Evolutionary conservation across 306 rosid species (phyloP).

Genomic region (Malus asiatica): DNA sequence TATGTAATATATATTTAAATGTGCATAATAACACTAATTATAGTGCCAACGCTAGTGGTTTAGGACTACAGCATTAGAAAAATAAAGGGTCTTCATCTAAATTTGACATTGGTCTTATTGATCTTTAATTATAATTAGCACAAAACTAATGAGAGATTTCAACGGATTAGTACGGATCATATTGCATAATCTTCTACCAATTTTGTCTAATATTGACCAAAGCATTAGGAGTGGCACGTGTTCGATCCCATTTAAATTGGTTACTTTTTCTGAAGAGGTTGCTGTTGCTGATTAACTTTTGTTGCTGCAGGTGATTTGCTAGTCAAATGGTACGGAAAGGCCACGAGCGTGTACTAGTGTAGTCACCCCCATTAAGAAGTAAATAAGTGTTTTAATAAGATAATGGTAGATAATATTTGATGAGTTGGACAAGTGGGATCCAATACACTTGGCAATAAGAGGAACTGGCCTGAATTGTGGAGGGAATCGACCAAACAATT

Average conservation of each 20-base stretch:
- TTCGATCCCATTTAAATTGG: not conserved
- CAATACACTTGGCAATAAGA: not conserved
- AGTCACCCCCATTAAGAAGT: not conserved
- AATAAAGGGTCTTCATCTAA: too few species aligned
- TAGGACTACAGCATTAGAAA: too few species aligned
- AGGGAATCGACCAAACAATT: not conserved
- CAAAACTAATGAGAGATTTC: not conserved
- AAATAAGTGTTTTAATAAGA: not conserved
- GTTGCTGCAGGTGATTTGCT: not conserved
- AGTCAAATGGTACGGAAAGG: conserved; percentile 2
- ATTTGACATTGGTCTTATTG: not conserved
- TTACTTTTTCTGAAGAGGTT: not conserved
- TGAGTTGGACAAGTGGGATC: not conserved
- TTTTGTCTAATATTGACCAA: conserved; percentile 24
- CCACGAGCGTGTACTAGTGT: not conserved
- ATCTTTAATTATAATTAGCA: not conserved
- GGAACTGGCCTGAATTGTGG: not conserved
- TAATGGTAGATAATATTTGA: not conserved
- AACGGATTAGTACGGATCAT: conserved; percentile 2
- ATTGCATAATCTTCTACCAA: not conserved
- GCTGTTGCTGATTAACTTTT: not conserved
- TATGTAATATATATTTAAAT: too few species aligned
- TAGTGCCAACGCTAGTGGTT: too few species aligned
- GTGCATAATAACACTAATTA: too few species aligned
- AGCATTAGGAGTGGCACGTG: conserved; percentile 26